These are phyloP conservation scores for Magnusiomyces tetraspermus DNA, from an alignment of 1,139 yeast genomes.

Conservation along the genomic window DNA sequence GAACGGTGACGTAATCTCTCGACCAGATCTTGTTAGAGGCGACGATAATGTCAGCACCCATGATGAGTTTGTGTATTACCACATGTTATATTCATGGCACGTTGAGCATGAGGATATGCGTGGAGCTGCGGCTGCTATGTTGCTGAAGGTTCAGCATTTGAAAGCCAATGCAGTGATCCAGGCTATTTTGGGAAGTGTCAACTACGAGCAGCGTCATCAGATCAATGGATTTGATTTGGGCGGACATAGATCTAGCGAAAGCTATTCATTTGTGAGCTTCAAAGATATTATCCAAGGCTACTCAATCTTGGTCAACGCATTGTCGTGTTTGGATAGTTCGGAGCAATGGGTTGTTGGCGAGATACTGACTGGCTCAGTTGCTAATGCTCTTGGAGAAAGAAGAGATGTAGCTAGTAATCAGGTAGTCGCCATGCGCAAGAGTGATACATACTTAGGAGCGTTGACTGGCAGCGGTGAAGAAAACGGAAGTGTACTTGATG, in stretches of 20 bases:
- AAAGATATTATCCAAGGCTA: conserved; percentile 16
- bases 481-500: too few species aligned
- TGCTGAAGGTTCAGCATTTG: conserved; percentile 19
- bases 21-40: conserved; percentile 6
- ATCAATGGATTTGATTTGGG: not conserved
- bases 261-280: conserved; percentile 8
- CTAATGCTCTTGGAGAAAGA: not conserved
- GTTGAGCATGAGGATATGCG: conserved; percentile 28
- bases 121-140: conserved; percentile 23
- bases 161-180: conserved; percentile 9
- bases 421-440: too few species aligned
- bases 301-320: conserved; percentile 25
- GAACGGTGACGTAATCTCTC: not conserved
- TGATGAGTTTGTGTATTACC: conserved; percentile 19
- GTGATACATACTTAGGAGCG: too few species aligned
- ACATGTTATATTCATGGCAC: conserved; percentile 30
- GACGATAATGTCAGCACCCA: too few species aligned
- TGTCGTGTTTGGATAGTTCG: conserved; percentile 21
- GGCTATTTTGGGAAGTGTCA: not conserved
- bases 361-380: conserved; percentile 1
- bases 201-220: not conserved
- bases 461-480: too few species aligned
- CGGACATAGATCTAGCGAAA: not conserved
- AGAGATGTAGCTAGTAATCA: too few species aligned
- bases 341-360: conserved; percentile 26